Evolutionary conservation across 108 stramenopile species (phyloP).

Genomic region (Cyclotella sp.): DNA sequence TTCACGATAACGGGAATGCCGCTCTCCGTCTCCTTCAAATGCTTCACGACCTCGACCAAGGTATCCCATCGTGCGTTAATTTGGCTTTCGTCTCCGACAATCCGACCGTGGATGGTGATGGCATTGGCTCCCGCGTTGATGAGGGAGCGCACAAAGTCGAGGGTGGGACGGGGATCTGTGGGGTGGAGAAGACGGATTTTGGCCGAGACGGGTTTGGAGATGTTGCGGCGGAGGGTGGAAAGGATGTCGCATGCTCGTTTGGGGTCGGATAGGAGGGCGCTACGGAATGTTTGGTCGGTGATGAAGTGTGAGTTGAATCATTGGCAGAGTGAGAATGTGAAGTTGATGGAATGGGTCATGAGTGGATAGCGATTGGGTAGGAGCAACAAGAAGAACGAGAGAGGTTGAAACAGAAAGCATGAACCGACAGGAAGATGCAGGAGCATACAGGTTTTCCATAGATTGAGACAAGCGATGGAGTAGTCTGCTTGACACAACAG

Average conservation of each 20-base stretch:
- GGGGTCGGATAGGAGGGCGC: constrained; percentile 83
- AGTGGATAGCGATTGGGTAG: too few species aligned
- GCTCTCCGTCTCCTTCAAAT: constrained; percentile 51
- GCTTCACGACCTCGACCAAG: constrained; percentile 75
- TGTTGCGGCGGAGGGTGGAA: constrained; percentile 60
- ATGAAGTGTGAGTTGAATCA: neutral
- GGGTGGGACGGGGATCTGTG: constrained; percentile 59
- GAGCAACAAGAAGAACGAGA: too few species aligned
- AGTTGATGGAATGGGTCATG: neutral
- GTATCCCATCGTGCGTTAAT: constrained; percentile 80
- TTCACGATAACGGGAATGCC: constrained; percentile 82
- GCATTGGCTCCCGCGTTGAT: constrained; percentile 94
- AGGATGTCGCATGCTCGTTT: constrained; percentile 76
- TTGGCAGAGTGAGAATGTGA: neutral
- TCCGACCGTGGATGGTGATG: constrained; percentile 92
- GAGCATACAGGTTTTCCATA: too few species aligned
- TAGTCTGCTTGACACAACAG: too few species aligned
- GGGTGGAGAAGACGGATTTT: constrained; percentile 93
- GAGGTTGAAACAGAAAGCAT: too few species aligned
- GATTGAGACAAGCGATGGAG: too few species aligned
- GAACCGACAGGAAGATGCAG: too few species aligned
- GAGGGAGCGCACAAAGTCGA: constrained; percentile 80
- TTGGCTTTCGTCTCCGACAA: constrained; percentile 68
- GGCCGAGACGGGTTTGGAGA: constrained; percentile 82
- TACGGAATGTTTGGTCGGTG: neutral